Conservation (phyloP, 2,329 filamentous ascomycete genomes). For the Alternaria ethzedia region DNA sequence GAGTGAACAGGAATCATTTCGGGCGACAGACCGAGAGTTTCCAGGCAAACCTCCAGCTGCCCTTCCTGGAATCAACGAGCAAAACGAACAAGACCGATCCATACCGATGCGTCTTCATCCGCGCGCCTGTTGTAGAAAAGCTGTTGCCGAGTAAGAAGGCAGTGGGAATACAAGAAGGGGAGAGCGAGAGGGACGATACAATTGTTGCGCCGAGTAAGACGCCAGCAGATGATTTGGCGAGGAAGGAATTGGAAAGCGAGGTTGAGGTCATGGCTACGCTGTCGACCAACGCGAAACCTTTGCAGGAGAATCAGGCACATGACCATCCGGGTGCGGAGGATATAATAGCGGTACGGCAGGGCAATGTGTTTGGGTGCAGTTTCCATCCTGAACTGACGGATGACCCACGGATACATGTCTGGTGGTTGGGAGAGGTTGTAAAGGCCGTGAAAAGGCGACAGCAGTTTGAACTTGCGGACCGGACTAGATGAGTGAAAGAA, state of each 20-base stretch:
- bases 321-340: slow-evolving; percentile 61
- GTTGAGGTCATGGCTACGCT: slow-evolving; percentile 67
- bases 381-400: slow-evolving; percentile 94
- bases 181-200: slow-evolving; percentile 56
- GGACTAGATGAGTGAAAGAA: slow-evolving; percentile 21
- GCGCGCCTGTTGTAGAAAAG: slow-evolving; percentile 90
- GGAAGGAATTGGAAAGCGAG: slow-evolving; percentile 52
- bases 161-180: slow-evolving; percentile 54
- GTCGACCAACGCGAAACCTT: slow-evolving; percentile 56
- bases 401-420: slow-evolving; percentile 86
- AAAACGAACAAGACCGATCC: slow-evolving; percentile 49
- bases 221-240: slow-evolving; percentile 54
- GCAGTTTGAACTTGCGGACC: slow-evolving; percentile 40
- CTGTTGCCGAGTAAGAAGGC: slow-evolving; percentile 64
- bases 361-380: slow-evolving; percentile 91
- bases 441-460: slow-evolving; percentile 40
- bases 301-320: slow-evolving; percentile 56
- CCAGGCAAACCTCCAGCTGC: slow-evolving; percentile 73
- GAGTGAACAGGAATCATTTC: slow-evolving; percentile 94
- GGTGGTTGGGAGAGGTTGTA: slow-evolving; percentile 82
- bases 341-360: slow-evolving; percentile 87
- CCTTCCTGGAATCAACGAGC: slow-evolving; percentile 63
- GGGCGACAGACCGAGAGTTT: slow-evolving; percentile 94
- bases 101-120: slow-evolving; percentile 89
- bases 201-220: slow-evolving; percentile 64